A percentile compares a stretch with the other conserved stretches of the same genome.
These are phyloP conservation scores for Dactylellina drechsleri DNA, from an alignment of 2,329 filamentous ascomycete species.

Conservation along the genomic window DNA sequence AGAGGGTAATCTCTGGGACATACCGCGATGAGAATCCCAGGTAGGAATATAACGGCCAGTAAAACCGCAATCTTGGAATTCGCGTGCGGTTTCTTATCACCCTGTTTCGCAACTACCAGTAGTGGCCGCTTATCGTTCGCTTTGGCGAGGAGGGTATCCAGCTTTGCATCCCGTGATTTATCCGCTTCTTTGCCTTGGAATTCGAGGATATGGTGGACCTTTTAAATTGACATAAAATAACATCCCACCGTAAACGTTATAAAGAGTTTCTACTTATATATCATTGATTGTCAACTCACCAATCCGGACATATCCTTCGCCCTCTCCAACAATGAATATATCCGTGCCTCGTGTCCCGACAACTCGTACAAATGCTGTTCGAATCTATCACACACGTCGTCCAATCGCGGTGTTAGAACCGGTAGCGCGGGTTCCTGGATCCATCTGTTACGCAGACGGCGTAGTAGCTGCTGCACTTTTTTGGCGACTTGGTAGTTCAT, in stretches of 20 bases:
- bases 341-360: slow-evolving; percentile 33
- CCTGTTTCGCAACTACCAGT: slow-evolving; percentile 1
- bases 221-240: not conserved
- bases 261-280: not conserved
- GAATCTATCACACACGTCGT: slow-evolving; percentile 47
- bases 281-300: slow-evolving; percentile 3
- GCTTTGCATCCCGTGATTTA: slow-evolving; percentile 3
- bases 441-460: slow-evolving; percentile 41
- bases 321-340: slow-evolving; percentile 29
- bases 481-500: slow-evolving; percentile 37
- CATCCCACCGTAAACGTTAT: not conserved
- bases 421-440: slow-evolving; percentile 31
- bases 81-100: not conserved
- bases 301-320: slow-evolving; percentile 32
- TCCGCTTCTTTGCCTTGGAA: slow-evolving; percentile 3
- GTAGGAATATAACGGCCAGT: slow-evolving; percentile 24
- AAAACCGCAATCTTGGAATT: slow-evolving; percentile 18
- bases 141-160: not conserved
- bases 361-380: slow-evolving; percentile 49
- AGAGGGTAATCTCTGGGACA: not conserved
- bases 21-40: slow-evolving; percentile 36
- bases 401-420: slow-evolving; percentile 32
- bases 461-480: slow-evolving; percentile 41
- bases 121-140: slow-evolving; percentile 11
- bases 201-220: slow-evolving; percentile 37